Evolutionary conservation across 2,329 filamentous ascomycete genomes (phyloP), one percentile per base, ranked within the genome.

Genomic region (Ceratocystis papillata): DNA sequence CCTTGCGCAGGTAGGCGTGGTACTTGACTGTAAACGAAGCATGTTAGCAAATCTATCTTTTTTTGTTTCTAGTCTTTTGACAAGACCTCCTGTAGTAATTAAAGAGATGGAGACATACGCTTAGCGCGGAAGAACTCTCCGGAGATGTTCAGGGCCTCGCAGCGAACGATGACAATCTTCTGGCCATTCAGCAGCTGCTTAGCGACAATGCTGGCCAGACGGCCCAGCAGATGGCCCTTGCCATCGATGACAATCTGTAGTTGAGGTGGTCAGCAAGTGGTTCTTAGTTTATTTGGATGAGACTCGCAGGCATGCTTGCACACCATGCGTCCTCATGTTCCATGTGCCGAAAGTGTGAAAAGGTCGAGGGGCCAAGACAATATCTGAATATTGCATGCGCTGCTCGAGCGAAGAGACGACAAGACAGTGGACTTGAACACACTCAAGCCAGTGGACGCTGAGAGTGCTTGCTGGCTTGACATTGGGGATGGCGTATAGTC

Each of bases 71-170:
- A 6, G n/a, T 30, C 28, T 62, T 48, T 17, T 60, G 53, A 55
- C 7, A n/a, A 15, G 22, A 30, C 37, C 28, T 33, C 10, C 15
- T 22, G 25, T 59, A 37, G 20, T 28, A 48, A 60, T 45, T 33
- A 63, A 30, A 41, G 33, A 25, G 12, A 57, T 6, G 64, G 33
- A 71, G 76, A 96, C 93, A 81, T 96, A 99, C 94, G 89, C 89
- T 99, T 99, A 74, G 93, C 87, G 80, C 94, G 91, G 89, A 99
- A 99, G 90, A 99, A 99, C 85, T 97, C 94, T 83, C 94, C 94
- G 74, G 94, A 99, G 86, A 99, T 99, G 88, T 99, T 99, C 80
- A 99, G 87, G 76, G 90, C 91, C 84, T 99, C 94, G 82, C 89
- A 95, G 85, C 94, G 90, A 79, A 99, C 94, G 75, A 99, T 84